Percentiles rank a stretch among this genome's conserved stretches.
Evolutionary conservation across 176 grass and related monocot species (phyloP).

Genomic region (Microstegium vimineum): DNA sequence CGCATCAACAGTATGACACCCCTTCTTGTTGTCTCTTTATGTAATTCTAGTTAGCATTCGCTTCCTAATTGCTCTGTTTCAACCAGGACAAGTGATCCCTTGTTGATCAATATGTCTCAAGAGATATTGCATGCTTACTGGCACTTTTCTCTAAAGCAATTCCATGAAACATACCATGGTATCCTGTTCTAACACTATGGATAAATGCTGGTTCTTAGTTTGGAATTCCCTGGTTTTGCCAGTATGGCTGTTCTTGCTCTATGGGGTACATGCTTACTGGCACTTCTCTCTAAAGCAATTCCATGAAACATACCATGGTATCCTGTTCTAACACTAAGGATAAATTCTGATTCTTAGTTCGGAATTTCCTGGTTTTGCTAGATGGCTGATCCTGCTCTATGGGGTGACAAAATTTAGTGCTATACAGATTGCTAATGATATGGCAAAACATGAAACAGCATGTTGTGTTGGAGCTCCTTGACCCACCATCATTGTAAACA

Average conservation of each 20-base stretch:
- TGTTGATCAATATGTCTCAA: neutral
- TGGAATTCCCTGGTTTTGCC: neutral
- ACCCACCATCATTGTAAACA: neutral
- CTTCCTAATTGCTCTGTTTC: neutral
- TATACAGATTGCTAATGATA: neutral
- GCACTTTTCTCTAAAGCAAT: neutral
- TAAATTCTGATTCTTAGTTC: conserved; percentile 10
- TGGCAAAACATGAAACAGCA: neutral
- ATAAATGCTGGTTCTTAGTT: conserved; percentile 9
- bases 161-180: neutral
- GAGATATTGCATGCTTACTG: neutral
- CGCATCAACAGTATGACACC: neutral
- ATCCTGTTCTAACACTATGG: neutral
- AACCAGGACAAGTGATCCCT: neutral
- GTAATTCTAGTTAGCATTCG: neutral
- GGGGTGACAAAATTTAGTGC: neutral
- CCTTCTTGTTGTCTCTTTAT: neutral
- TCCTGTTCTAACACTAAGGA: neutral
- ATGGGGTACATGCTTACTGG: neutral
- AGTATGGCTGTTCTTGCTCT: neutral
- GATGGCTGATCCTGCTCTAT: neutral
- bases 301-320: neutral
- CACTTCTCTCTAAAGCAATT: neutral
- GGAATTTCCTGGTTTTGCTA: neutral
- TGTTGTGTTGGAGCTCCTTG: neutral